Percentiles rank a stretch among this genome's conserved stretches.
Conservation (phyloP, 148 eudicot genomes). For the Rhododendron mucronatum region DNA sequence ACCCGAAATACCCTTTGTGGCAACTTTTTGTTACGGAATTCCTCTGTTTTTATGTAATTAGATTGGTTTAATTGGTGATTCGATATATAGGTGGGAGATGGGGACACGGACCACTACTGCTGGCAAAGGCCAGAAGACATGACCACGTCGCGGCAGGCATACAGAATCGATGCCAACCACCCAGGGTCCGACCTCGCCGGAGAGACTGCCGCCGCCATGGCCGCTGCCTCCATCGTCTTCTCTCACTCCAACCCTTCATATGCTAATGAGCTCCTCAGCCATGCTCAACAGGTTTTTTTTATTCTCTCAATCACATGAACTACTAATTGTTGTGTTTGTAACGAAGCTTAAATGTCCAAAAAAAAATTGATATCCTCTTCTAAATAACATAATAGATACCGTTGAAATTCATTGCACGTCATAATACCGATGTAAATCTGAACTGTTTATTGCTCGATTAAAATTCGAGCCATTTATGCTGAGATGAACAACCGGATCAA, state of each 20-base stretch:
- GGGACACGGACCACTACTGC: slow-evolving; percentile 87
- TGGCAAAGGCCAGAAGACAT: slow-evolving; percentile 99
- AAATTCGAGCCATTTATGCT: no score
- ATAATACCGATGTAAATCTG: no score
- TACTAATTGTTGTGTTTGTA: neutral
- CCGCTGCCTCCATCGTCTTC: slow-evolving; percentile 80
- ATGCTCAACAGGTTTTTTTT: slow-evolving; percentile 80
- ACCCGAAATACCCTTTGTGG: neutral
- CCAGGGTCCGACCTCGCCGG: slow-evolving; percentile 99
- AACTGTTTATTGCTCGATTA: no score
- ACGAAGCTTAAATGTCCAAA: no score
- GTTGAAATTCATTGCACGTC: neutral
- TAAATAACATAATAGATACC: no score
- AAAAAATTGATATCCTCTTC: no score
- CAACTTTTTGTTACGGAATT: neutral
- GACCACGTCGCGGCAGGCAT: slow-evolving; percentile 83
- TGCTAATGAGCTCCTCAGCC: slow-evolving; percentile 66
- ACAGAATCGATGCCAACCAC: slow-evolving; percentile 62
- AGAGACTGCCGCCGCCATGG: slow-evolving; percentile 94
- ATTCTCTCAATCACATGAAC: neutral
- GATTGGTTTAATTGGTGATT: neutral
- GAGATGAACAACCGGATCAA: no score
- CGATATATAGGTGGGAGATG: slow-evolving; percentile 82
- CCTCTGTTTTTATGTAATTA: neutral
- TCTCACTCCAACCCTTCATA: slow-evolving; percentile 60